Base-by-base conservation (phyloP, 768 basidiomycete genomes). In the Mycena latifolia region DNA sequence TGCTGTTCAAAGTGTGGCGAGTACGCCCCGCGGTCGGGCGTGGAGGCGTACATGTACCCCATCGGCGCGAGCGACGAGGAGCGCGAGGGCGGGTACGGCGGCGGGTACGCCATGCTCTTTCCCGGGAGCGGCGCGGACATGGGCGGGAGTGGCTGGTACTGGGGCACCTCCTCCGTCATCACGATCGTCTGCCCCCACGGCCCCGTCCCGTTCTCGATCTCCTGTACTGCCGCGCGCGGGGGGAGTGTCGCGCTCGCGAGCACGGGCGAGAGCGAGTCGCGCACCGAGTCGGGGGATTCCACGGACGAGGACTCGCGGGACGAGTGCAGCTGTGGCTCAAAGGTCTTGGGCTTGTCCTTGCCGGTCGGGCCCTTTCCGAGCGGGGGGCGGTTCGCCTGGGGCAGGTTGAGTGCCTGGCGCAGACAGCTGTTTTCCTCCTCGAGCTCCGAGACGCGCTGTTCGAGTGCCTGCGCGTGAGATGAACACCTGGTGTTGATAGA, bases 351-450 rank as follows among this genome's bases (percentile, higher is more conserved):
- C 73, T 88, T 94, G 76, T 95, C 93, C 77, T 94, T 93, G 35
- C 93, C 93, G 0, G 93, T 95, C 28, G 93, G 94, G 51, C 93
- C 93, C 79, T 89, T 93, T 48, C 93, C 94, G 54, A 95, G 84
- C 3, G 89, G 78, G 20, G 87, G 86, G 69, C 93, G 84, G 73
- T 85, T 87, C 65, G 92, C 90, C 24, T 91, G 91, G 0, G 92
- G 91, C 27, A 95, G 80, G 71, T 86, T 88, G 61, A 95, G 84
- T 24, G 88, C 86, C 52, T 88, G 86, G 47, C 94, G 88, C 52
- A 96, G 84, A 70, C 83, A 86, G 47, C 81, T 82, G 74, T 95
- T 95, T 81, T 96, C 94, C 66, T 90, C 89, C 79, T 96, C 94
- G 46, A 96, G 86, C 76, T 92, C 92, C 55, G 87, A 77, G 46